A percentile compares a stretch with the other conserved stretches of the same genome.
These are phyloP conservation scores for Cladophialophora bantiana DNA, from an alignment of 2,329 filamentous ascomycete species.

Conservation along the genomic window DNA sequence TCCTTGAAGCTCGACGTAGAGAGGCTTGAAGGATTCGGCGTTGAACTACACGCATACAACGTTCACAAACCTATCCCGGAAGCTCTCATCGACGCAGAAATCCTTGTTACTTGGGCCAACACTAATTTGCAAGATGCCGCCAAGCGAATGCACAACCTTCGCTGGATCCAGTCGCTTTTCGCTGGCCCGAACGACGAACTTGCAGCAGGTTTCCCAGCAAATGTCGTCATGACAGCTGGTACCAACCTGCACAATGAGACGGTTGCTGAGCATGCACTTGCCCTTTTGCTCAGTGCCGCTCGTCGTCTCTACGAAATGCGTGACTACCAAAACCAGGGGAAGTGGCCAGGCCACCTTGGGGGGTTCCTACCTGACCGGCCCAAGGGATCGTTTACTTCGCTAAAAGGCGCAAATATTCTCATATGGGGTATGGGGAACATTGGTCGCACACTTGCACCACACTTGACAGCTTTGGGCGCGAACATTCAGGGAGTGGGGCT, in stretches of 20 bases:
- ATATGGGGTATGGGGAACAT: constrained; percentile 73
- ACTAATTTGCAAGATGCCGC: constrained; percentile 67
- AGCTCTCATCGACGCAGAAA: constrained; percentile 64
- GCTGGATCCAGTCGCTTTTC: constrained; percentile 71
- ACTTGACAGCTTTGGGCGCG: constrained; percentile 62
- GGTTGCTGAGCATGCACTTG: constrained; percentile 69
- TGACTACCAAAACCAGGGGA: constrained; percentile 63
- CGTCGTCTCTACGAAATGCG: constrained; percentile 48
- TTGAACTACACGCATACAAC: constrained; percentile 65
- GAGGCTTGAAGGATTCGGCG: constrained; percentile 64
- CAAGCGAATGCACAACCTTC: constrained; percentile 61
- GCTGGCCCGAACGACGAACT: constrained; percentile 72
- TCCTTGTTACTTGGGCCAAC: constrained; percentile 70
- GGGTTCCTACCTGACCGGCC: constrained; percentile 58
- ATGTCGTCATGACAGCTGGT: constrained; percentile 64
- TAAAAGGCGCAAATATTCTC: constrained; percentile 64
- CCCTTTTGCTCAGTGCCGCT: constrained; percentile 47
- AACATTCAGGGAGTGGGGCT: constrained; percentile 67
- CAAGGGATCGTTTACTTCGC: constrained; percentile 63
- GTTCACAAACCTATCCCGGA: constrained; percentile 63
- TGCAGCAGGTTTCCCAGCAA: constrained; percentile 63
- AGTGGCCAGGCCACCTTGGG: constrained; percentile 68
- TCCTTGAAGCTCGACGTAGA: constrained; percentile 64
- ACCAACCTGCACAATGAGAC: constrained; percentile 69
- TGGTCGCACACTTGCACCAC: constrained; percentile 65